Evolutionary conservation across 1,139 yeast genomes (phyloP).

Genomic region (Candida mesenterica): DNA sequence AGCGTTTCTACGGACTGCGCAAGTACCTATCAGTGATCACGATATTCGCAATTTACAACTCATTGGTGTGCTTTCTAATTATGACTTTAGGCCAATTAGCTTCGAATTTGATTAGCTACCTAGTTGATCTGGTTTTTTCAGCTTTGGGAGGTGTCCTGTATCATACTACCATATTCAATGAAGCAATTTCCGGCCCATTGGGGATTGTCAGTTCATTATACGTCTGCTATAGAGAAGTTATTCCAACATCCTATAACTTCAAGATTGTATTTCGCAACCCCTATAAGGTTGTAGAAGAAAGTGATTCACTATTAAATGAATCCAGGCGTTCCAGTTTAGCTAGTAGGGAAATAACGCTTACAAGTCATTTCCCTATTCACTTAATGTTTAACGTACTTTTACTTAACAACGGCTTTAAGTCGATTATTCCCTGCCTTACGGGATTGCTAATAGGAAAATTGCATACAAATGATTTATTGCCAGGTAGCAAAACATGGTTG

Average conservation of each 20-base stretch:
- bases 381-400: constrained; percentile 51
- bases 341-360: constrained; percentile 36
- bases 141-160: constrained; percentile 13
- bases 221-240: constrained; percentile 52
- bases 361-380: constrained; percentile 61
- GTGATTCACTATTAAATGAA: background rate
- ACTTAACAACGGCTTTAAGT: constrained; percentile 52
- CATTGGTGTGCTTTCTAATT: constrained; percentile 29
- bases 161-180: constrained; percentile 33
- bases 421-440: constrained; percentile 49
- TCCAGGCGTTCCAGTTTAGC: constrained; percentile 1
- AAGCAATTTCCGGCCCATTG: constrained; percentile 58
- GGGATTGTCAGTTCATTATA: constrained; percentile 60
- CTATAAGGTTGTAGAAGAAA: background rate
- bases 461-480: constrained; percentile 53
- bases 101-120: constrained; percentile 30
- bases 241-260: constrained; percentile 64
- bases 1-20: constrained; percentile 62
- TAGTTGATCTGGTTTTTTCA: constrained; percentile 13
- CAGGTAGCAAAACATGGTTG: constrained; percentile 58
- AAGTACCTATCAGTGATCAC: constrained; percentile 47
- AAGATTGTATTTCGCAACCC: constrained; percentile 41
- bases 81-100: constrained; percentile 40
- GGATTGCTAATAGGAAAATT: constrained; percentile 65
- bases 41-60: constrained; percentile 36